phyloP scores from a whole-genome alignment of 306 rosid species.

The Gillenia trifoliata region DNA sequence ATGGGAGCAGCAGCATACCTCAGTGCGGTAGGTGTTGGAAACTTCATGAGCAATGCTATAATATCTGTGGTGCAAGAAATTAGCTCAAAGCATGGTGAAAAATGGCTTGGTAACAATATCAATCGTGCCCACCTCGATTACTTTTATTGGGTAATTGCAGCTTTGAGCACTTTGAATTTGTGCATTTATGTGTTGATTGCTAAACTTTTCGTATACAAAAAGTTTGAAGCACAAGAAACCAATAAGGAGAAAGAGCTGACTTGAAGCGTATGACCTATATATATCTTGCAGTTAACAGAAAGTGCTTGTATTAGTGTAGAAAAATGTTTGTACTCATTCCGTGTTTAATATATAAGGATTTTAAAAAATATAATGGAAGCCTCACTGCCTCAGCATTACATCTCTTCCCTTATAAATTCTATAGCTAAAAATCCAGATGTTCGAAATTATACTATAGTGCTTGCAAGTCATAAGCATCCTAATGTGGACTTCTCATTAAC shows the following conservation, averaged over 20 bases:
- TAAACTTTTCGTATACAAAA: slow-evolving; percentile 47
- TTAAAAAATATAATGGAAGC: no score
- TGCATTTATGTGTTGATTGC: slow-evolving; percentile 44
- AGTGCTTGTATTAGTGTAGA: no score
- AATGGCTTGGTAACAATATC: slow-evolving; percentile 54
- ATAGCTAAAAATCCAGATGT: no score
- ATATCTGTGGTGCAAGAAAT: slow-evolving; percentile 35
- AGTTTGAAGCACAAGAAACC: slow-evolving; percentile 26
- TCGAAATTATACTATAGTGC: no score
- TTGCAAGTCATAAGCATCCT: no score
- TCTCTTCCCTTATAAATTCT: no score
- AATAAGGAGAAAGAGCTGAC: background rate
- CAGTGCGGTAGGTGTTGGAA: slow-evolving; percentile 54
- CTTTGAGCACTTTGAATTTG: slow-evolving; percentile 43
- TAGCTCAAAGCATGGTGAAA: slow-evolving; percentile 25
- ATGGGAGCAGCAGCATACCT: slow-evolving; percentile 74
- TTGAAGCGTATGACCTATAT: background rate
- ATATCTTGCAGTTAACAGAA: no score
- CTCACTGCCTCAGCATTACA: no score
- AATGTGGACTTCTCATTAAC: no score
- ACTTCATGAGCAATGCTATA: slow-evolving; percentile 39
- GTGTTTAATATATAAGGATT: no score
- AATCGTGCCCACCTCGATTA: slow-evolving; percentile 60
- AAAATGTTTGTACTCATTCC: no score
- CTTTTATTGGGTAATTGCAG: slow-evolving; percentile 66